Evolutionary conservation across 306 rosid species (phyloP).

Genomic region (Prunus mume): DNA sequence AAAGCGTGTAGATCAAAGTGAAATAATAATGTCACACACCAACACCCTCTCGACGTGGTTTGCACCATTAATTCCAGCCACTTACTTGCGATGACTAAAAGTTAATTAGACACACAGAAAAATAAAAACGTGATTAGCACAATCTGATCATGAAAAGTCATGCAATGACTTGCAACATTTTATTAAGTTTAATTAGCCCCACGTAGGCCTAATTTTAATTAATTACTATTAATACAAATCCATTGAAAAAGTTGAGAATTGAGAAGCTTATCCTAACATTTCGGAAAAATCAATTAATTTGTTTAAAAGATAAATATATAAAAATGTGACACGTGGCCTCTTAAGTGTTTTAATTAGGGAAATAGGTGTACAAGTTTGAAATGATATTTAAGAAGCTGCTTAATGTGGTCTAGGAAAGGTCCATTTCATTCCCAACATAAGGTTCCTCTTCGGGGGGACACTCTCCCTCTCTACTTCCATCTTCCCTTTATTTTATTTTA

Average conservation of each 20-base stretch:
- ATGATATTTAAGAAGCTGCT: conserved; percentile 5
- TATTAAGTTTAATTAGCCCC: no score
- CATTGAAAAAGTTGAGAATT: neutral
- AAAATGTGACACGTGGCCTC: neutral
- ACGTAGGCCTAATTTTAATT: no score
- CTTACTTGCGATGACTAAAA: neutral
- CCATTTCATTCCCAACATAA: conserved; percentile 40
- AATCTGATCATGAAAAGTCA: neutral
- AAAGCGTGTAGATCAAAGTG: neutral
- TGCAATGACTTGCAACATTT: no score
- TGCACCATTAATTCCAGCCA: neutral
- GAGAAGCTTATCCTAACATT: neutral
- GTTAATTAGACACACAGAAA: neutral
- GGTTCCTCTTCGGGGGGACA: conserved; percentile 62
- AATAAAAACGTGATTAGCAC: neutral
- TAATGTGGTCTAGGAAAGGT: conserved; percentile 21
- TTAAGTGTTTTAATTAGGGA: neutral
- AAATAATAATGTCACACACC: neutral
- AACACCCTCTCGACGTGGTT: neutral
- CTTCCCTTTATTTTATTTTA: neutral
- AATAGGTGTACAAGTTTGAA: neutral
- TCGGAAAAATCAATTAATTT: neutral
- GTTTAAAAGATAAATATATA: no score
- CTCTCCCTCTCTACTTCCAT: conserved; percentile 25
- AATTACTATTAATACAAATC: no score